A percentile compares a stretch with the other conserved stretches of the same genome.
Conservation (phyloP, 345 rosid genomes). For the Pseudoturritis turrita region DNA sequence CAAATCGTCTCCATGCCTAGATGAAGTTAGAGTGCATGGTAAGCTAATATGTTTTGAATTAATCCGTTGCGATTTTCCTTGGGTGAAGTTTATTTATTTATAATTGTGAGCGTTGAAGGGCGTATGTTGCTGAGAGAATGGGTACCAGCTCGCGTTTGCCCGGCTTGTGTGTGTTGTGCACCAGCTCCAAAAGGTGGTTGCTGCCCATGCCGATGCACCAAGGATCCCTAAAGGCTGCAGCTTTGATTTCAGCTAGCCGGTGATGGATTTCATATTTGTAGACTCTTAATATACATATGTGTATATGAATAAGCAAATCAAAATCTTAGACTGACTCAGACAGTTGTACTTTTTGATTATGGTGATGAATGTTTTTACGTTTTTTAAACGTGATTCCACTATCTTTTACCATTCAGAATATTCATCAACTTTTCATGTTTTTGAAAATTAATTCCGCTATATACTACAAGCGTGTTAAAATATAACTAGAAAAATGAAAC, state of each 20-base stretch:
- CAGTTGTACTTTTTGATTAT: neutral
- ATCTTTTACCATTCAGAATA: too few species aligned
- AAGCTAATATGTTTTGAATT: neutral
- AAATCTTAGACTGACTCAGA: neutral
- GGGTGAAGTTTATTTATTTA: neutral
- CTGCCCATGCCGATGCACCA: conserved; percentile 18
- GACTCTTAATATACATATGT: neutral
- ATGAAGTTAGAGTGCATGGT: neutral
- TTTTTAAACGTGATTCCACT: too few species aligned
- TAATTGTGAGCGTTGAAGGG: neutral
- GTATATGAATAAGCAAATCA: neutral
- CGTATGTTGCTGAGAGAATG: neutral
- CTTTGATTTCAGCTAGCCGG: neutral
- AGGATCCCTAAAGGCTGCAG: neutral
- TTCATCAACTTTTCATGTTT: too few species aligned
- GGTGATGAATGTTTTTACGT: too few species aligned
- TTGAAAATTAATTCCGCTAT: too few species aligned
- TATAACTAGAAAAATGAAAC: too few species aligned
- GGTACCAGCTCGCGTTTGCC: neutral
- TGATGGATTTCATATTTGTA: neutral
- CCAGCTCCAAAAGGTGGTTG: conserved; percentile 21
- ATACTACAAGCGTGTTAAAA: too few species aligned
- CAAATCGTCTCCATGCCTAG: too few species aligned
- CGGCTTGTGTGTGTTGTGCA: conserved; percentile 23
- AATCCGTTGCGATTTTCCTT: neutral